A percentile compares a stretch with the other conserved stretches of the same genome.
phyloP scores from a whole-genome alignment of 345 rosid genomes.

The Xanthoceras sorbifolium region DNA sequence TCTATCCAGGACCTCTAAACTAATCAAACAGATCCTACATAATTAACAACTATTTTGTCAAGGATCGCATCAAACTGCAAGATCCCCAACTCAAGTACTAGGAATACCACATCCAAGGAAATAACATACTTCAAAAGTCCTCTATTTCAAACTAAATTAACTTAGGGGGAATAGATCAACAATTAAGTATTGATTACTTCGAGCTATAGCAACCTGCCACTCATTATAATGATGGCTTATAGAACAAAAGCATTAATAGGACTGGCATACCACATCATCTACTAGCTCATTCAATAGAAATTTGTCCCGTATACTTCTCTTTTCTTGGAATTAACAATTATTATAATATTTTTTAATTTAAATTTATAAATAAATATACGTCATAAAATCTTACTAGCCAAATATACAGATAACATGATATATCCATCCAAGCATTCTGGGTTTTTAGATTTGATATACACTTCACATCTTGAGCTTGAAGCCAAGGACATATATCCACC shows the following conservation, averaged over 20 bases:
- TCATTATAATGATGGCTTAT: not conserved
- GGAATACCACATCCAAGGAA: not conserved
- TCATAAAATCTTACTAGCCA: not conserved
- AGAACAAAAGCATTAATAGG: not conserved
- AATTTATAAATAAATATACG: too few relatives aligned
- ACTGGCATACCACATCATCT: not conserved
- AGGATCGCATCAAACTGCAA: constrained; percentile 1
- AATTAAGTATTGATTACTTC: not conserved
- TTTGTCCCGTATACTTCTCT: too few relatives aligned
- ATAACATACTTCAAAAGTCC: not conserved
- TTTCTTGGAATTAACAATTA: too few relatives aligned
- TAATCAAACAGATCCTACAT: not conserved
- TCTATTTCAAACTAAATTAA: not conserved
- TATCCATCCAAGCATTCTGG: too few relatives aligned
- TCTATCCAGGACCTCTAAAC: not conserved
- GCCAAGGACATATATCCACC: not conserved
- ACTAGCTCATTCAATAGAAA: too few relatives aligned
- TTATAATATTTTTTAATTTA: too few relatives aligned
- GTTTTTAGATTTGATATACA: not conserved
- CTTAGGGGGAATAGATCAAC: not conserved
- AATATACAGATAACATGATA: too few relatives aligned
- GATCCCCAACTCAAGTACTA: not conserved
- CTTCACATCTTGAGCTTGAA: not conserved
- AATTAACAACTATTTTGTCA: not conserved
- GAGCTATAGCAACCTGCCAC: constrained; percentile 1